Base-by-base conservation (phyloP, 73 alveolate species). In the Tetrahymena borealis region DNA sequence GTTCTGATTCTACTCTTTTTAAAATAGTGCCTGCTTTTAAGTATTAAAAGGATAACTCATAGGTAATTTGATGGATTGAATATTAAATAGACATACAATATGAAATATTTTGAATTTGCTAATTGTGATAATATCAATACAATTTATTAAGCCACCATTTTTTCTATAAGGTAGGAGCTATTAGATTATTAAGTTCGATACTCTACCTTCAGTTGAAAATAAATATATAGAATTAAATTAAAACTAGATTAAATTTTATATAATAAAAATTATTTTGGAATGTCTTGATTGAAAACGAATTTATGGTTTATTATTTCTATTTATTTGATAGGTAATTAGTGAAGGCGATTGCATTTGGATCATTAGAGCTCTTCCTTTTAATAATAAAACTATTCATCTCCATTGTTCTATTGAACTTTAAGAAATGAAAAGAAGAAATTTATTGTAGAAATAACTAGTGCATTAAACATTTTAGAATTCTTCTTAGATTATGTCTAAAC, bases 11-110 rank as follows among this genome's bases (percentile, higher is more conserved):
- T 15, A 79, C 95, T 10, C 39, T 93, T 15, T 93, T 79, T 32
- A 93, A 93, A 33, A 93, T 93, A 16, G 35, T 93, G 20, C 95
- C 95, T 79, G 95, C 95, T 4, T 93, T 79, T 39, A 93, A 93
- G 38, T 93, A 93, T 90, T 39, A 93, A 85, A 93, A 93, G 42
- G 95, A 93, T 60, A 60, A 35, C 85, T 60, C 85, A 13, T 24
- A 60, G 11, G 85, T 60, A 60, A 60, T 18, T 10, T 24, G 28
- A 60, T 0, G 6, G n/a, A 1, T 60, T 60, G 1, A 60, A 24
- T 0, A 24, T 20, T 7, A 7, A 12, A 9, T 39, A 39, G 16
- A 39, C 7, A 39, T 39, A 9, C 43, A 39, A 39, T 9, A 39
- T 9, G 43, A 39, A 9, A 9, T 39, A 7, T 9, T 39, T 39